Base-by-base conservation (phyloP, 2,329 filamentous ascomycete genomes). In the Fusarium brevicatenulatum region DNA sequence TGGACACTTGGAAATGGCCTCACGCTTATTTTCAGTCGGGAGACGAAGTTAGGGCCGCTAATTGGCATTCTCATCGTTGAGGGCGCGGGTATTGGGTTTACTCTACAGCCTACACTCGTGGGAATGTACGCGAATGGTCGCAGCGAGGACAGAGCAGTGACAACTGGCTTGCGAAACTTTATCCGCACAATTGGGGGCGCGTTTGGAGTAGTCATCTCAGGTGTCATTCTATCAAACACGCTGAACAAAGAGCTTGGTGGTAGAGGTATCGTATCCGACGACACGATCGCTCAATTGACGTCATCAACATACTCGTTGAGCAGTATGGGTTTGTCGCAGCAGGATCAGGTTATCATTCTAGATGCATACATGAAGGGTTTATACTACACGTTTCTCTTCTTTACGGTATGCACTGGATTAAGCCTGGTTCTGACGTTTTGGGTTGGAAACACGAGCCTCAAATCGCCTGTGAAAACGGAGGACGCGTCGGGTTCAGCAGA, bases 111-210 rank as follows among this genome's bases (percentile, higher is more conserved):
- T 19, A 58, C 39, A 3, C 52, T 62, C 1, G 53, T 63, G 3
- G 60, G 60, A 1, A 46, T 63, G 40, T 59, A 59, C 10, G 53
- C 53, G 5, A 59, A 59, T 11, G 52, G 40, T 6, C 53, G 53
- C 28, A 59, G 53, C 1, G 53, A 59, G n/a, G 60, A 63, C 18
- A 44, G 60, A 13, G 60, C 60, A 8, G 60, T 63, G 2, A 59
- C 43, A 11, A 63, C 60, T 19, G 60, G 60, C 2, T 5, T 63
- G 13, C 19, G 57, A 15, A 60, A 60, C 49, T 60, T 60, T 13
- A 42, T 55, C 15, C 57, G 57, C n/a, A 55, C 46, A 13, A 40
- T 60, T 19, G 73, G 65, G 4, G 73, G 63, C 6, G 58, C 54
- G 0, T 65, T 73, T 34, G 47, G 57, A 2, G 50, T 57, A 1